These are phyloP conservation scores for Arabis alpina DNA, from an alignment of 345 rosid species.

Conservation along the genomic window DNA sequence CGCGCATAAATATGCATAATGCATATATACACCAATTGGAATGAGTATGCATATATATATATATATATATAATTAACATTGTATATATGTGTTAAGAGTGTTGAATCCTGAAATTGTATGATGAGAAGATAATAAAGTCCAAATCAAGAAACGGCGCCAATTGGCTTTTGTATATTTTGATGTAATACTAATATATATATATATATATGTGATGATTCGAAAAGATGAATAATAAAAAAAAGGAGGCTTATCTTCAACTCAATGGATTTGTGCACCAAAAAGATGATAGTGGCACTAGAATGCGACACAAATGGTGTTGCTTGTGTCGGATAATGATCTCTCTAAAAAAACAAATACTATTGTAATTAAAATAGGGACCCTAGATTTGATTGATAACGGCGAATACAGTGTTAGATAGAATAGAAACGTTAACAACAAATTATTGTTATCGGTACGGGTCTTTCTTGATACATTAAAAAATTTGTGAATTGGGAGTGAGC, in stretches of 20 bases:
- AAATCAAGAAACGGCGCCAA: slow-evolving; percentile 28
- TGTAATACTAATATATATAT: slow-evolving; percentile 3
- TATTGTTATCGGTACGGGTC: slow-evolving; percentile 15
- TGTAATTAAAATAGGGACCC: neutral
- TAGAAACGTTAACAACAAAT: neutral
- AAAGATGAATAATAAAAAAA: slow-evolving; percentile 15
- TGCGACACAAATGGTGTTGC: slow-evolving; percentile 26
- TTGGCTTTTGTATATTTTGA: slow-evolving; percentile 13
- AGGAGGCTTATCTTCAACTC: slow-evolving; percentile 39
- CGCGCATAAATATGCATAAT: neutral
- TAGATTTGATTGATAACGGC: slow-evolving; percentile 30
- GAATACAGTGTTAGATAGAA: slow-evolving; percentile 9
- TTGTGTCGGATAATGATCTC: slow-evolving; percentile 29
- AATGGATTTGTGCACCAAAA: slow-evolving; percentile 9
- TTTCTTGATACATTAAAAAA: slow-evolving; percentile 19
- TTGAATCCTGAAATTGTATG: slow-evolving; percentile 5
- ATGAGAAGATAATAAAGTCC: slow-evolving; percentile 24
- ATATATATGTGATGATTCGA: slow-evolving; percentile 11
- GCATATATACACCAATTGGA: slow-evolving; percentile 1
- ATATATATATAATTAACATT: neutral
- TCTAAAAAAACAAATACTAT: neutral
- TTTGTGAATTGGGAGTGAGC: slow-evolving; percentile 19
- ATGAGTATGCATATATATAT: slow-evolving; percentile 6
- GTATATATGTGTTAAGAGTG: slow-evolving; percentile 12
- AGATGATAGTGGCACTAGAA: slow-evolving; percentile 32